These are phyloP conservation scores for Sambucus nigra DNA, from an alignment of 129 eudicot genomes.

Conservation along the genomic window DNA sequence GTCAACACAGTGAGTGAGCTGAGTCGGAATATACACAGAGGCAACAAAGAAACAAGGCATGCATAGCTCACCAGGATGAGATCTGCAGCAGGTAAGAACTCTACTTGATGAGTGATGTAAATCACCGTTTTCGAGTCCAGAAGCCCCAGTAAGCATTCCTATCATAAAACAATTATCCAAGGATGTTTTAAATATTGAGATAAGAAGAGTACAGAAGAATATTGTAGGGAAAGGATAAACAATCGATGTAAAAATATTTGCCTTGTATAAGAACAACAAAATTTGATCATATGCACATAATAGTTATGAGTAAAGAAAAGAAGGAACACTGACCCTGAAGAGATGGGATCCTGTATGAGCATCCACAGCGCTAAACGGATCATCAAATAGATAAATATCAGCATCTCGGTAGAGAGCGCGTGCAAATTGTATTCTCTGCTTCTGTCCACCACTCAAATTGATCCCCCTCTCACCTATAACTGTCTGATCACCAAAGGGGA, in stretches of 20 bases:
- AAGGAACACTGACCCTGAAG: constrained; percentile 43
- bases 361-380: constrained; percentile 96
- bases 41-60: not conserved
- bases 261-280: not conserved
- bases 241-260: too few species aligned
- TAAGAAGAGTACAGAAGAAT: not conserved
- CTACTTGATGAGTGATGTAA: constrained; percentile 86
- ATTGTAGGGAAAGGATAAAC: too few species aligned
- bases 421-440: constrained; percentile 89
- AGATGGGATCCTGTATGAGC: constrained; percentile 91
- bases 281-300: too few species aligned
- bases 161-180: constrained; percentile 6
- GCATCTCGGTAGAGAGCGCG: constrained; percentile 90
- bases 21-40: not conserved
- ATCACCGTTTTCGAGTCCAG: constrained; percentile 60
- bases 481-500: constrained; percentile 78
- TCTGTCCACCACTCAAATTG: constrained; percentile 92
- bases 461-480: constrained; percentile 91
- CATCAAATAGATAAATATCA: constrained; percentile 82
- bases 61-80: constrained; percentile 53
- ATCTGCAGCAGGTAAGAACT: constrained; percentile 75
- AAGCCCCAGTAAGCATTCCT: constrained; percentile 72
- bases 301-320: not conserved
- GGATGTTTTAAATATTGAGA: not conserved
- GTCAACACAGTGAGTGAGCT: not conserved